Evolutionary conservation across 2,329 filamentous ascomycete genomes (phyloP), one percentile per base, ranked within the genome.

Genomic region (Emergomyces pasteurianus): DNA sequence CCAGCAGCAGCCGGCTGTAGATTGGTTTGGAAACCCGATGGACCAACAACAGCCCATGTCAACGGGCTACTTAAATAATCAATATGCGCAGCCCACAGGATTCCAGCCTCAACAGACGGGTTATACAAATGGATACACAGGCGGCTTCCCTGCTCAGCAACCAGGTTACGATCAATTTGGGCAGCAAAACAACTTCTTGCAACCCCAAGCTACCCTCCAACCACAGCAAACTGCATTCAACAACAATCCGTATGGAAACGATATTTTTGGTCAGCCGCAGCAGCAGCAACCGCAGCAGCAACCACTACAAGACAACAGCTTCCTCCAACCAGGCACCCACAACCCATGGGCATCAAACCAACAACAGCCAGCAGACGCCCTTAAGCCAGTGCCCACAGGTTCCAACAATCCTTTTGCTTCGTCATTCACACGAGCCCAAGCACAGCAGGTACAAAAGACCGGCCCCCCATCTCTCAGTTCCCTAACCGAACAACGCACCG

Each of bases 381-480:
- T 96, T 64, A 86, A 88, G 71, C 88, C 91, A 4, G 88, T 90
- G 71, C 87, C 89, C 3, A 99, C 94, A 2, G 94, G 94, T 55
- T 97, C 94, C 18, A 99, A 99, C 79, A 99, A 99, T 72, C 94
- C 94, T 2, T 99, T 99, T 71, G 92, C 94, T 31, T 80, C 83
- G 14, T 82, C 86, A n/a, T 85, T 88, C 69, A 75, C 75, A 62
- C 79, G 81, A 61, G 77, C 82, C 66, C 77, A 86, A 79, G 70
- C 84, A 78, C 71, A 81, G 64, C 70, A 62, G 53, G 73, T 67
- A 63, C 81, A 81, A 52, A 72, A 78, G 23, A 79, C 81, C 34
- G 79, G 83, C 8, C 84, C 88, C 62, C 86, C 90, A 14, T 85
- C 86, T 2, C 81, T 97, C 58, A 84, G 85, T 67, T 85, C 86